A percentile compares a stretch with the other conserved stretches of the same genome.
phyloP scores from a whole-genome alignment of 73 alveolate genomes.

The Effrenium voratum region DNA sequence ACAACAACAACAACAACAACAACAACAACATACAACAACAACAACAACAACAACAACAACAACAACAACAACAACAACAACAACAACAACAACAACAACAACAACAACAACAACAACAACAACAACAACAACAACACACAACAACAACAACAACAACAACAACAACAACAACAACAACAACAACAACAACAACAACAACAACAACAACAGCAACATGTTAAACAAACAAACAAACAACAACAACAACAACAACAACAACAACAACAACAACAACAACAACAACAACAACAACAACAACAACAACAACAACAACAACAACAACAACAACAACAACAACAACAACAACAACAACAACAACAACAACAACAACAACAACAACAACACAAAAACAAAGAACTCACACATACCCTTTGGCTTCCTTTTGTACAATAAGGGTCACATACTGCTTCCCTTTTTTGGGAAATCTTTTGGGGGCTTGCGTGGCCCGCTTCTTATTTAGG shows the following conservation, averaged over 20 bases:
- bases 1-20: not conserved
- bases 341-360: not conserved
- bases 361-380: not conserved
- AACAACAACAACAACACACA: no score
- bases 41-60: not conserved
- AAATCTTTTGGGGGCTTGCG: no score
- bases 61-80: not conserved
- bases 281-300: no score
- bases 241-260: no score
- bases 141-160: not conserved
- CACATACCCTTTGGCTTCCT: no score
- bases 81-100: not conserved
- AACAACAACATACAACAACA: not conserved
- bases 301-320: no score
- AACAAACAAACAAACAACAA: not conserved
- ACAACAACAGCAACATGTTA: not conserved
- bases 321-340: no score
- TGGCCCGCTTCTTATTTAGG: no score
- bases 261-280: no score
- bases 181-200: not conserved
- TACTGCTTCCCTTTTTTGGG: no score
- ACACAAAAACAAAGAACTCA: not conserved
- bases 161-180: not conserved
- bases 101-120: not conserved
- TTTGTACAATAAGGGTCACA: no score